Evolutionary conservation across 108 stramenopile genomes (phyloP).

Genomic region (Skeletonema menzelii): DNA sequence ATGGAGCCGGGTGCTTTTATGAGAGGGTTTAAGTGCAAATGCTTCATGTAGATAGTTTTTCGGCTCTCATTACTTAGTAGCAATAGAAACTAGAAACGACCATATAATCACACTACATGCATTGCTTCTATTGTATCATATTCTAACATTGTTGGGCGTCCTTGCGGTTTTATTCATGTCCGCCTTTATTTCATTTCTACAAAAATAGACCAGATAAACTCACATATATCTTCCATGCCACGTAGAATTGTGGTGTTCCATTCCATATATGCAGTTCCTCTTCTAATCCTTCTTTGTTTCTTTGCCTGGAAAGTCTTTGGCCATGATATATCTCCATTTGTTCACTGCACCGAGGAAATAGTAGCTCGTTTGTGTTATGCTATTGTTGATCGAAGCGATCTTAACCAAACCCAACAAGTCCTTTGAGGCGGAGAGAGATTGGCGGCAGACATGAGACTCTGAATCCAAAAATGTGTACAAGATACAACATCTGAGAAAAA

Average conservation of each 20-base stretch:
- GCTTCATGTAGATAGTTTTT: constrained; percentile 61
- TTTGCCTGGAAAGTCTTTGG: constrained; percentile 20
- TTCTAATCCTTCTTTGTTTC: constrained; percentile 7
- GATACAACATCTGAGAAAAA: no score
- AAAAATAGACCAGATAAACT: no score
- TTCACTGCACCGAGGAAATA: constrained; percentile 64
- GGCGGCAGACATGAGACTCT: background rate
- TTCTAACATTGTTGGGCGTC: no score
- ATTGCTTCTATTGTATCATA: no score
- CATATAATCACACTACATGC: no score
- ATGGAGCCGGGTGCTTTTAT: constrained; percentile 74
- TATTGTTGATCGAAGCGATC: constrained; percentile 49
- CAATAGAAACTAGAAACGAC: no score
- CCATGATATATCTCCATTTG: constrained; percentile 34
- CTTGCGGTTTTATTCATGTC: no score
- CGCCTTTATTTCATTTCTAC: no score
- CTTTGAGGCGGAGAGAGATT: background rate
- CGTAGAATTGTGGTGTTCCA: background rate
- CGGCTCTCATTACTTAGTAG: background rate
- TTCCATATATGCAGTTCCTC: background rate
- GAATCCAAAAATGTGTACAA: no score
- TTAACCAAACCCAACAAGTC: constrained; percentile 48
- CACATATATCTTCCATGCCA: no score
- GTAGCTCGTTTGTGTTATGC: constrained; percentile 48
- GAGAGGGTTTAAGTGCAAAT: constrained; percentile 81